Base-by-base conservation (phyloP, 1,139 yeast genomes). In the Wickerhamomyces sp. region DNA sequence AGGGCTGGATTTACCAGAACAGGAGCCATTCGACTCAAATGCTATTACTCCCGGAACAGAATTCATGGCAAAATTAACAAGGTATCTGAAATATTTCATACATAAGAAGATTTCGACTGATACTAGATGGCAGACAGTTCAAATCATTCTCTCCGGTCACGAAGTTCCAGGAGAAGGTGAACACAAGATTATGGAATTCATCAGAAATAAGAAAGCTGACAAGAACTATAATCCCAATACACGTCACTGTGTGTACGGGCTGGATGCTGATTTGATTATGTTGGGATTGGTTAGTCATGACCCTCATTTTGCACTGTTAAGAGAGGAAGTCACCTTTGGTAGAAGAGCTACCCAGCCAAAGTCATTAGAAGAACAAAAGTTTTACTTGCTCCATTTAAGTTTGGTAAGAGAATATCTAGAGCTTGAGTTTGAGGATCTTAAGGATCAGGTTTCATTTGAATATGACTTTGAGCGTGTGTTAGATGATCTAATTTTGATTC, bases 81-180 rank as follows among this genome's bases (percentile, higher is more conserved):
- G 75, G 47, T 84, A 91, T 54, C 73, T 94, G 60, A 81, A 93
- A 55, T 94, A 90, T 64, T 94, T 91, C 75, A 84, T 91, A 47
- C 93, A 91, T 56, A 89, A 88, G 63, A 94, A 94, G 65, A 81
- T 93, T 43, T 81, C 95, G 37, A 82, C 84, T 40, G 99, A 94
- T 60, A 80, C 95, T 7, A 89, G 85, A 45, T 94, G 99, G 99
- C 86, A 89, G 55, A 78, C 83, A 50, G 73, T 89, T 53, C 79
- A 90, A 55, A 82, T 94, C 46, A 78, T 94, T 36, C 79, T 94
- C 52, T 86, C 95, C 46, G 99, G 96, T 44, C 97, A 95, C 54
- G 93, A 93, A 55, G 98, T 90, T n/a, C 99, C 99, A 4, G 99
- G 99, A 53, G 99, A 94, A 74, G 99, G 99, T 64, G 99, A 94